Percentiles rank a stretch among this genome's conserved stretches.
phyloP scores from a whole-genome alignment of 768 basidiomycete genomes.

The Pleurotus tuoliensis region DNA sequence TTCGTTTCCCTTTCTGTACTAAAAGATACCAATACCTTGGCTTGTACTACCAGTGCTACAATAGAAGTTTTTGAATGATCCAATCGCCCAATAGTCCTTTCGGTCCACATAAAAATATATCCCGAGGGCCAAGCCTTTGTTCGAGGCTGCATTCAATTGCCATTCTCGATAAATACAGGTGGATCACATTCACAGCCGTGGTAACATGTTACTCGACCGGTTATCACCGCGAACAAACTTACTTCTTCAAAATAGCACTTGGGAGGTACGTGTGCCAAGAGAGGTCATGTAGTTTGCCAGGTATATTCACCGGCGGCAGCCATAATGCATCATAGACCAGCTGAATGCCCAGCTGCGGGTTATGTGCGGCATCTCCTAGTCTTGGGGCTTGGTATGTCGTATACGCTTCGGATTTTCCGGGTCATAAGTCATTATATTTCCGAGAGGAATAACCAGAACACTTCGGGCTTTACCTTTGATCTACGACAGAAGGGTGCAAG shows the following conservation, averaged over 20 bases:
- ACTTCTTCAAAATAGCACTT: constrained; percentile 3
- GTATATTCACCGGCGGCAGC: constrained; percentile 3
- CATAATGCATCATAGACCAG: neutral
- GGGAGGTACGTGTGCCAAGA: constrained; percentile 4
- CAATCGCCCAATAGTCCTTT: neutral
- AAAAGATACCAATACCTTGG: constrained; percentile 2
- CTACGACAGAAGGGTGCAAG: no score
- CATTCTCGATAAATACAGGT: neutral
- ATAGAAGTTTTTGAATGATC: constrained; percentile 1
- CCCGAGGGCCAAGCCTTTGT: constrained; percentile 3
- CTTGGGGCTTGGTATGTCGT: neutral
- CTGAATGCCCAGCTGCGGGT: neutral
- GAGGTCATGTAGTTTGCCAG: neutral
- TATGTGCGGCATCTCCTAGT: neutral
- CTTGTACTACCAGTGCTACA: neutral
- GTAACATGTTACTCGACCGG: neutral
- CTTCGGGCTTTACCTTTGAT: no score
- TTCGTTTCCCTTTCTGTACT: neutral
- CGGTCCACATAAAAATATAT: neutral
- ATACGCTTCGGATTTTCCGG: neutral
- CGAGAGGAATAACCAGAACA: no score
- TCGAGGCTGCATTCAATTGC: neutral
- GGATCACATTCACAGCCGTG: neutral
- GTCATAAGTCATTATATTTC: neutral
- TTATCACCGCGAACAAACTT: constrained; percentile 1